These are phyloP conservation scores for Dioszegia hungarica DNA, from an alignment of 768 basidiomycete species.

Conservation along the genomic window DNA sequence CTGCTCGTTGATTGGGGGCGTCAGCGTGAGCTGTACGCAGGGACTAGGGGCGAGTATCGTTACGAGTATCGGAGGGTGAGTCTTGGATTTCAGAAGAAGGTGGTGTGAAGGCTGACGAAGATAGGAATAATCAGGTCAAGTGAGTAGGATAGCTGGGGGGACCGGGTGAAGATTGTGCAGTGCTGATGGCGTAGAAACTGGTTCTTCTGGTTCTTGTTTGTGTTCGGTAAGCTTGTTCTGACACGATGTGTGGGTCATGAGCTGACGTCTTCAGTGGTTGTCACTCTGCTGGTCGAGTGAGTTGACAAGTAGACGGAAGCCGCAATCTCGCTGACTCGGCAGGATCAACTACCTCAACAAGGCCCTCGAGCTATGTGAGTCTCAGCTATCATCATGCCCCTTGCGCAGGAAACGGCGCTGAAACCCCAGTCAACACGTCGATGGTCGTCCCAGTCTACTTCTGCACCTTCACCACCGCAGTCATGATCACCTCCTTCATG, in stretches of 20 bases:
- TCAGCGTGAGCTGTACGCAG: conserved; percentile 65
- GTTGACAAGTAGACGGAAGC: neutral
- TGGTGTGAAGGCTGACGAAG: neutral
- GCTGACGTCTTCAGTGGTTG: conserved; percentile 59
- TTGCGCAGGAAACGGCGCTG: neutral
- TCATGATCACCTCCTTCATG: conserved; percentile 57
- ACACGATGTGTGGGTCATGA: neutral
- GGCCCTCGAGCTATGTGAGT: conserved; percentile 78
- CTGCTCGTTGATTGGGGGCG: conserved; percentile 92
- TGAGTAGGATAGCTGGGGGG: neutral
- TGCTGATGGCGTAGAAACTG: conserved; percentile 24
- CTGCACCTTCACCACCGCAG: conserved; percentile 52
- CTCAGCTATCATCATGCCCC: neutral
- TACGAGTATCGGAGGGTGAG: conserved; percentile 53
- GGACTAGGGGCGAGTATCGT: conserved; percentile 90
- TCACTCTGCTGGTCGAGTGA: conserved; percentile 65
- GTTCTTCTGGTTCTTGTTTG: conserved; percentile 68
- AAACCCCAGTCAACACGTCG: conserved; percentile 54
- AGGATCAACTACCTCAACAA: conserved; percentile 95
- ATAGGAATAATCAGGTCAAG: conserved; percentile 63
- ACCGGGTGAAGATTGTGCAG: too few species aligned
- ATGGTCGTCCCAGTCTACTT: conserved; percentile 52
- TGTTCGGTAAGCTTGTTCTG: conserved; percentile 12
- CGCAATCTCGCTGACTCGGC: neutral
- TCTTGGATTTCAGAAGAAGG: neutral